Evolutionary conservation across 1,284 basidiomycete species (phyloP).

Genomic region (Melampsora americana): DNA sequence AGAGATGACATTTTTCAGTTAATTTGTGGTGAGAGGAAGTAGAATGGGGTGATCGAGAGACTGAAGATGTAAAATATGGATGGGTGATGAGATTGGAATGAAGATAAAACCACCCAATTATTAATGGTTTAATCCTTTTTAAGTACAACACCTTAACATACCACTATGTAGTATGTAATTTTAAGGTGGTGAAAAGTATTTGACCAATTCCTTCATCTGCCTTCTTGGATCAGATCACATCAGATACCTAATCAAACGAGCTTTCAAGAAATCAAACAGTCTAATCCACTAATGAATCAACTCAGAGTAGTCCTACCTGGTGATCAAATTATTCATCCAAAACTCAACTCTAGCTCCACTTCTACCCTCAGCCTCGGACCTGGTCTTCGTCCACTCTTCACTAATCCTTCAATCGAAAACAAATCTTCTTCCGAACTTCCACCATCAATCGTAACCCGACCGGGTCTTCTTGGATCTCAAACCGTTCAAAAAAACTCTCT

Average conservation of each 20-base stretch:
- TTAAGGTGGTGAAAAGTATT: too few species aligned
- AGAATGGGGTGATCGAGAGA: neutral
- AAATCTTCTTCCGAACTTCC: neutral
- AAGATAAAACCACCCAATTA: too few species aligned
- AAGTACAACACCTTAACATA: too few species aligned
- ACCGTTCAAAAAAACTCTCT: neutral
- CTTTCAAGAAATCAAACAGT: too few species aligned
- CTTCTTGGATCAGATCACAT: too few species aligned
- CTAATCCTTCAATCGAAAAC: neutral
- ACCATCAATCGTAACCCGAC: conserved; percentile 17
- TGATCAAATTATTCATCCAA: conserved; percentile 7
- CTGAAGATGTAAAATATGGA: too few species aligned
- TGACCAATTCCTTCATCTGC: too few species aligned
- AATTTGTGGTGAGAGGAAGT: neutral
- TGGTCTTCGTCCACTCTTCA: conserved; percentile 7
- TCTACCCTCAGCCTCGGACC: conserved; percentile 29
- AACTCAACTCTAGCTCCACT: neutral
- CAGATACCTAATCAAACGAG: too few species aligned
- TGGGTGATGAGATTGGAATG: too few species aligned
- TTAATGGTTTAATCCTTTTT: too few species aligned
- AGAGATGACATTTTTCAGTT: neutral
- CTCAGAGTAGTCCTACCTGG: conserved; percentile 27
- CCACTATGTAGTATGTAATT: too few species aligned
- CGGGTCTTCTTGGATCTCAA: conserved; percentile 33
- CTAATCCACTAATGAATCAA: neutral